Base-by-base conservation (phyloP, 2,329 filamentous ascomycete species). In the Neoarthrinium moseri region DNA sequence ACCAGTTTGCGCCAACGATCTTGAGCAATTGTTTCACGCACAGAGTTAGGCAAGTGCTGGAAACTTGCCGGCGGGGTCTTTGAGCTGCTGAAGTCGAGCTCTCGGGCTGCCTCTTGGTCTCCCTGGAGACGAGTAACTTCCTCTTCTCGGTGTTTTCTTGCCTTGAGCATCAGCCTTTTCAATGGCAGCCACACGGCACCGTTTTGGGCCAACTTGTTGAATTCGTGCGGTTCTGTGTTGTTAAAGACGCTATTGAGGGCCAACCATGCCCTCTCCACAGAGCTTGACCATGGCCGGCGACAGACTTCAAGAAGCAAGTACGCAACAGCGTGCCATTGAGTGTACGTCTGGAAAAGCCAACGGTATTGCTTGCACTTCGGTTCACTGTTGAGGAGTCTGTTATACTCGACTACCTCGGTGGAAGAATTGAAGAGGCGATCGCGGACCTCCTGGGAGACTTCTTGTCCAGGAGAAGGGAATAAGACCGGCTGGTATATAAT, bases 291-390 rank as follows among this genome's bases (percentile, higher is more conserved):
- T 0, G 73, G 69, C 2, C 75, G 66, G 6, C 71, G 69, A 12
- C 68, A 71, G 1, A 74, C 61, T 53, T 81, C 75, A 11, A 81
- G 67, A 22, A 83, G 54, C 1, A 81, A 65, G 51, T 78, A 83
- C 0, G 78, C 76, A 4, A 81, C 71, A 4, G 79, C 76, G 51
- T 81, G 72, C 77, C 78, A 83, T 48, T 81, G 77, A 0, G 73
- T 78, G 56, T 80, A 81, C 0, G 76, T 79, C 53, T 80, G 74
- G 58, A 78, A 81, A 5, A 80, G 63, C 80, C 80, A 83, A 15
- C 75, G 74, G 72, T 75, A 81, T 37, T 74, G 73, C 8, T 69
- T 69, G 43, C 69, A 72, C 13, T 63, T 65, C 3, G 65, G 62
- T 45, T 82, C 76, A 3, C 68, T 63, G 42, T 77, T 79, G n/a